A percentile compares a stretch with the other conserved stretches of the same genome.
Evolutionary conservation across 2,329 filamentous ascomycete species (phyloP).

Genomic region (Colletotrichum tropicicola): DNA sequence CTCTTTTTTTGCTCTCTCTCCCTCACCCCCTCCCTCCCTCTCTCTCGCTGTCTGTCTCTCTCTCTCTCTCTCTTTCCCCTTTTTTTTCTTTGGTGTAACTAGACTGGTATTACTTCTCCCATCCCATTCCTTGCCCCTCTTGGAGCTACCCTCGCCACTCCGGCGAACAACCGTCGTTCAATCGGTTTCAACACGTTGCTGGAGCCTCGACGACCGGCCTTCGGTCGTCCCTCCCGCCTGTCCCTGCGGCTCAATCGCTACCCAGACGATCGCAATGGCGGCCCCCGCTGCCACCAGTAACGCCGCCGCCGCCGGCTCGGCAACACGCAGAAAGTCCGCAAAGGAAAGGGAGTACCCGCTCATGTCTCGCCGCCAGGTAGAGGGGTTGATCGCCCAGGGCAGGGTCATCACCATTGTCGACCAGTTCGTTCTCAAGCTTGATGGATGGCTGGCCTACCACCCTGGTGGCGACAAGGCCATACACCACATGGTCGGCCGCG

Average conservation of each 20-base stretch:
- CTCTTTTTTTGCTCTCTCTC: no score
- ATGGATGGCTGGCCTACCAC: constrained; percentile 89
- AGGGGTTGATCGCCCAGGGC: constrained; percentile 85
- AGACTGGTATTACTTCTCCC: not conserved
- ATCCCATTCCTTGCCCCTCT: not conserved
- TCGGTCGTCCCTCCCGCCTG: not conserved
- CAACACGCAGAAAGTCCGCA: not conserved
- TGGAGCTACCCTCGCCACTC: not conserved
- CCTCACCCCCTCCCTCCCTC: not conserved
- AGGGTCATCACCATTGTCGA: constrained; percentile 83
- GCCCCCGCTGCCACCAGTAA: not conserved
- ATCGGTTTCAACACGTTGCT: not conserved
- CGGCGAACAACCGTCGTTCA: not conserved
- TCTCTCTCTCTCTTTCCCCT: no score
- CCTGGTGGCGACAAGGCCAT: constrained; percentile 94
- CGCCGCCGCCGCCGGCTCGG: not conserved
- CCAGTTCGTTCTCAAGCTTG: constrained; percentile 83
- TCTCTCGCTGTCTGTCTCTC: no score
- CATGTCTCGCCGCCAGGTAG: constrained; percentile 62
- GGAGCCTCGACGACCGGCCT: no score
- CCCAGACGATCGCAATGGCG: no score
- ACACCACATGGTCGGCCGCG: constrained; percentile 89
- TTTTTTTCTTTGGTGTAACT: no score
- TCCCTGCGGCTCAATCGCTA: not conserved
- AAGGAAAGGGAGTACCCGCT: constrained; percentile 15